These are phyloP conservation scores for Scheffersomyces spartinae DNA, from an alignment of 805 yeast genomes.

Conservation along the genomic window DNA sequence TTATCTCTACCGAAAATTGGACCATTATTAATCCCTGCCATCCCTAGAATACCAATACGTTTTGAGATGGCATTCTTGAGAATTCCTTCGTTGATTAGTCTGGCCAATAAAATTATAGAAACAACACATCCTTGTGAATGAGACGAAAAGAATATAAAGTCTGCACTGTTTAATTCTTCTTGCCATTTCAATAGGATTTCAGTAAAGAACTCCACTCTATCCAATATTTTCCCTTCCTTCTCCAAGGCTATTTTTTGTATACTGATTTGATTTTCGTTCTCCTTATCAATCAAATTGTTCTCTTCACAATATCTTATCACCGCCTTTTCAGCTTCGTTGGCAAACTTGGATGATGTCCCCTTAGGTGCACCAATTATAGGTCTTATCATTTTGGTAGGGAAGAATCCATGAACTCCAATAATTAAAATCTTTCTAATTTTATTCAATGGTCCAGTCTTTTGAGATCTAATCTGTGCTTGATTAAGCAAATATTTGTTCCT, in stretches of 20 bases:
- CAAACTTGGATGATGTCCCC: slow-evolving; percentile 86
- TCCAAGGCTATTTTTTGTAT: slow-evolving; percentile 91
- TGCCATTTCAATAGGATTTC: slow-evolving; percentile 61
- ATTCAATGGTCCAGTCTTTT: too few species aligned
- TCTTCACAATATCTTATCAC: slow-evolving; percentile 50
- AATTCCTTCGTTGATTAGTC: slow-evolving; percentile 49
- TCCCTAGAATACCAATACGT: slow-evolving; percentile 65
- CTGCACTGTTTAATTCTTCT: slow-evolving; percentile 51
- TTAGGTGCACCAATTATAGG: slow-evolving; percentile 92
- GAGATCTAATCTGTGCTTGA: too few species aligned
- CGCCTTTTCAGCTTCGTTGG: slow-evolving; percentile 79
- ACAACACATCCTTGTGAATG: slow-evolving; percentile 98
- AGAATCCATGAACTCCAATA: slow-evolving; percentile 93
- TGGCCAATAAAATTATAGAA: slow-evolving; percentile 65
- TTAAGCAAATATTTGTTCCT: too few species aligned
- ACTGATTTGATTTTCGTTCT: slow-evolving; percentile 22
- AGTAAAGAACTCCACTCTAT: slow-evolving; percentile 73
- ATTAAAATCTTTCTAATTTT: slow-evolving; percentile 62
- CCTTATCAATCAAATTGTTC: slow-evolving; percentile 21
- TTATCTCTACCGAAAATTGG: slow-evolving; percentile 90
- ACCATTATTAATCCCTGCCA: slow-evolving; percentile 95
- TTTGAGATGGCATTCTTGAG: slow-evolving; percentile 28
- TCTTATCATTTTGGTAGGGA: slow-evolving; percentile 77
- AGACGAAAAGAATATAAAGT: slow-evolving; percentile 81
- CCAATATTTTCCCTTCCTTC: slow-evolving; percentile 83